Percentiles rank a stretch among this genome's conserved stretches.
phyloP scores from a whole-genome alignment of 2,329 filamentous ascomycete genomes.

The Berkeleyomyces basicola region DNA sequence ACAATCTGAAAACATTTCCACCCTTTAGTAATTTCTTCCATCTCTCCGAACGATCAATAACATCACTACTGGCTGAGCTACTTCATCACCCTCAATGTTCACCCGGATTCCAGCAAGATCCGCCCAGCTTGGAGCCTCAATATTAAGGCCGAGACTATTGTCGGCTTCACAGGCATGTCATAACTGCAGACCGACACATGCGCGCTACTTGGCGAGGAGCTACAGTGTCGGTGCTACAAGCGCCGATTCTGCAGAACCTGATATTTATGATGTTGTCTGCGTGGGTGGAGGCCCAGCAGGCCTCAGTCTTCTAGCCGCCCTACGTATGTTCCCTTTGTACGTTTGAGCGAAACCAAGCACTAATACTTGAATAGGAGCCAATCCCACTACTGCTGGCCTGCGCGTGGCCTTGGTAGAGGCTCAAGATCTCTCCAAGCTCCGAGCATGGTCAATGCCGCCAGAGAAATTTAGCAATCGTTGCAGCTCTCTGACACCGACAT shows the following conservation, averaged over 20 bases:
- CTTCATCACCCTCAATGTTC: background rate
- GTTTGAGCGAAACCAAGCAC: background rate
- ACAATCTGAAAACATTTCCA: background rate
- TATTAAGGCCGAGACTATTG: background rate
- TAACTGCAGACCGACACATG: background rate
- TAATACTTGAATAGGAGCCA: constrained; percentile 42
- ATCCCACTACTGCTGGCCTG: constrained; percentile 56
- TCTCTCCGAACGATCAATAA: background rate
- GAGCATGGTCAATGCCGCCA: constrained; percentile 47
- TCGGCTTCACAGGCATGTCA: background rate
- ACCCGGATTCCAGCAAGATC: background rate
- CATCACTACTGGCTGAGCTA: background rate
- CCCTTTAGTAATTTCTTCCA: background rate
- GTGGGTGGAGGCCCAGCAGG: constrained; percentile 82
- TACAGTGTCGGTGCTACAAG: constrained; percentile 10
- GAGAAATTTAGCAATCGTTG: constrained; percentile 81
- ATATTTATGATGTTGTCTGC: constrained; percentile 86
- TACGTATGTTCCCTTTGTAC: constrained; percentile 38
- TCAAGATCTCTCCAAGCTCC: constrained; percentile 60
- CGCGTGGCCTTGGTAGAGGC: constrained; percentile 81
- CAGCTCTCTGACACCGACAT: constrained; percentile 82
- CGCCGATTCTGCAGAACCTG: constrained; percentile 26
- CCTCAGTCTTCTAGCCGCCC: constrained; percentile 60
- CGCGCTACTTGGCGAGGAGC: background rate
- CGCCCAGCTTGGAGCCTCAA: background rate